Conservation (phyloP, 305 asterid species). For the Fraxinus sp. region DNA sequence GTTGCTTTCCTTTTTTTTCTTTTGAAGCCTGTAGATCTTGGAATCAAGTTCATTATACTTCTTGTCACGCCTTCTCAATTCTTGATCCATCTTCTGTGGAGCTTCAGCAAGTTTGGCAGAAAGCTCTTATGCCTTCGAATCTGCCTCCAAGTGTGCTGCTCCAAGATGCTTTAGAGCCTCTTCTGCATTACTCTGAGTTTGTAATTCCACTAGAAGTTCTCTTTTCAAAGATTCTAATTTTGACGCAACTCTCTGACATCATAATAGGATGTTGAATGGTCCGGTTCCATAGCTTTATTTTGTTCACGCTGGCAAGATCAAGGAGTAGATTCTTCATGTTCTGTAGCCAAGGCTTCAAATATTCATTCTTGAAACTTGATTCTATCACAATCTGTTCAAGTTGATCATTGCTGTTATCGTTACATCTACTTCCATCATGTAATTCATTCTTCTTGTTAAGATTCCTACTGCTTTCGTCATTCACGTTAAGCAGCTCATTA, state of each 20-base stretch:
- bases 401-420: conserved; percentile 43
- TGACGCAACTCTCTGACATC: conserved; percentile 44
- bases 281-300: conserved; percentile 31
- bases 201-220: conserved; percentile 69
- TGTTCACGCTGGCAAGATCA: conserved; percentile 33
- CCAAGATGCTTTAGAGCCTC: conserved; percentile 81
- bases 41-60: conserved; percentile 82
- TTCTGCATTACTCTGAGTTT: conserved; percentile 81
- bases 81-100: conserved; percentile 88
- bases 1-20: conserved; percentile 61
- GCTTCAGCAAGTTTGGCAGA: conserved; percentile 80
- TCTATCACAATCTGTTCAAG: conserved; percentile 72
- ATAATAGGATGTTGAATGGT: conserved; percentile 26
- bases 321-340: conserved; percentile 43
- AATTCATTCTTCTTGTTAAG: conserved; percentile 46
- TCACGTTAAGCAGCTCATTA: conserved; percentile 37
- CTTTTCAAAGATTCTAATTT: conserved; percentile 57
- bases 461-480: conserved; percentile 27
- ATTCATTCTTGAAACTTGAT: conserved; percentile 76
- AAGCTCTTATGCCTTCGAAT: conserved; percentile 64
- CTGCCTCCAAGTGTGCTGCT: conserved; percentile 70
- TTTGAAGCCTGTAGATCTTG: conserved; percentile 87
- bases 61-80: conserved; percentile 77
- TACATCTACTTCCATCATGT: conserved; percentile 21
- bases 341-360: conserved; percentile 69